Conservation (phyloP, 1,139 yeast species). For the Debaryomyces nepalensis region DNA sequence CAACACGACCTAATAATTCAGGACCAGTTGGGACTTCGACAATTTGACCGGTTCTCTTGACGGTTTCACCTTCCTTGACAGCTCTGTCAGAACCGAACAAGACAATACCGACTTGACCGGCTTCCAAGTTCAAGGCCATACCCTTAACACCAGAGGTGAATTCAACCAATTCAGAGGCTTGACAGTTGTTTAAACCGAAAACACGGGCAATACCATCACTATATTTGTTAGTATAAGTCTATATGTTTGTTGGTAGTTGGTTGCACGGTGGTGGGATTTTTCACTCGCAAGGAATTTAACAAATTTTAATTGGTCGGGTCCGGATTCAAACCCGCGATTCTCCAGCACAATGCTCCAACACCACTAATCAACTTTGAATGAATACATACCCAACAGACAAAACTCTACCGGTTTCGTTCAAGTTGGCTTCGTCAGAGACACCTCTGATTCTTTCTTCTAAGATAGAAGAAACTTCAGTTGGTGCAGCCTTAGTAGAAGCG, state of each 20-base stretch:
- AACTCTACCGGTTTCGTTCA: slow-evolving; percentile 99
- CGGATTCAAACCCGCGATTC: slow-evolving; percentile 14
- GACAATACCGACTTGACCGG: slow-evolving; percentile 99
- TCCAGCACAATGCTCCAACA: slow-evolving; percentile 1
- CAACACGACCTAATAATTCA: slow-evolving; percentile 97
- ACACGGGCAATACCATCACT: slow-evolving; percentile 99
- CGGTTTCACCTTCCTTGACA: slow-evolving; percentile 99
- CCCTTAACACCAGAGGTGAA: slow-evolving; percentile 99
- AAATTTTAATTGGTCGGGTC: slow-evolving; percentile 23
- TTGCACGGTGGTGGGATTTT: slow-evolving; percentile 5
- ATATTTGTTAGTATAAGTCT: slow-evolving; percentile 30
- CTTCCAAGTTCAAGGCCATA: slow-evolving; percentile 99
- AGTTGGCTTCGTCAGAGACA: slow-evolving; percentile 95
- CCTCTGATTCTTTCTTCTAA: slow-evolving; percentile 99
- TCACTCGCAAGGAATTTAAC: slow-evolving; percentile 4
- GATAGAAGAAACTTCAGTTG: slow-evolving; percentile 99
- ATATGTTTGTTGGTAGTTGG: slow-evolving; percentile 3
- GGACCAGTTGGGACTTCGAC: slow-evolving; percentile 99
- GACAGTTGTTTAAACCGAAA: slow-evolving; percentile 98
- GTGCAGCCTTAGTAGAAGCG: slow-evolving; percentile 97
- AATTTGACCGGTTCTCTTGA: slow-evolving; percentile 99
- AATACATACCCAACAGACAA: slow-evolving; percentile 87
- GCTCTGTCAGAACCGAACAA: slow-evolving; percentile 98
- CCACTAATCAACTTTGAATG: background rate
- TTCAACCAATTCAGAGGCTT: slow-evolving; percentile 99